A percentile compares a stretch with the other conserved stretches of the same genome.
phyloP scores from a whole-genome alignment of 2,329 filamentous ascomycete genomes.

The Trichoderma atrobrunneum region DNA sequence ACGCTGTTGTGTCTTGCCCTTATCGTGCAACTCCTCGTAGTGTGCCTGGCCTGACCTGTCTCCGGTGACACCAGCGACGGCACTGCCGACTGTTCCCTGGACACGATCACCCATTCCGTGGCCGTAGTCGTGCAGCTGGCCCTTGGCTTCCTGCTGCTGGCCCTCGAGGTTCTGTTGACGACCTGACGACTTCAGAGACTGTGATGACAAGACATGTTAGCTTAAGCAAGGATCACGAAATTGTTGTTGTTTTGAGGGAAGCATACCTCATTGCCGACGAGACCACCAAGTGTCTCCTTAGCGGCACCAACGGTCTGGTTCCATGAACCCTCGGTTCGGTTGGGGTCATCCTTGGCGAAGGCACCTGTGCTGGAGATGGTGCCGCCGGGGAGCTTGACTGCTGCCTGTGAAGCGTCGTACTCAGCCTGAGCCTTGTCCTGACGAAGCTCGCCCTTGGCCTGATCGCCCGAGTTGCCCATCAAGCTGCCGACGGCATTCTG shows the following conservation, averaged over 20 bases:
- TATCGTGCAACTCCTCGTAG: slow-evolving; percentile 69
- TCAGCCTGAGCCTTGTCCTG: slow-evolving; percentile 64
- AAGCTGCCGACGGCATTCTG: slow-evolving; percentile 70
- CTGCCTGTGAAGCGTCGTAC: slow-evolving; percentile 71
- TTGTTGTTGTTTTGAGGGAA: background rate
- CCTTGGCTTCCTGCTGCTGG: slow-evolving; percentile 76
- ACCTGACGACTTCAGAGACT: slow-evolving; percentile 70
- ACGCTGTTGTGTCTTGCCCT: slow-evolving; percentile 79
- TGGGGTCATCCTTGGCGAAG: slow-evolving; percentile 66
- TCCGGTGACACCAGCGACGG: slow-evolving; percentile 70
- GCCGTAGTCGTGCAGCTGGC: slow-evolving; percentile 70
- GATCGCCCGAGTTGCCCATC: slow-evolving; percentile 68
- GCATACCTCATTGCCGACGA: slow-evolving; percentile 68
- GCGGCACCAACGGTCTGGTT: slow-evolving; percentile 86
- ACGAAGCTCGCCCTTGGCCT: slow-evolving; percentile 62
- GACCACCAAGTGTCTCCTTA: slow-evolving; percentile 76
- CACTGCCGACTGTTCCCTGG: slow-evolving; percentile 67
- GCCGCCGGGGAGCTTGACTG: slow-evolving; percentile 70
- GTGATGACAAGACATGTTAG: slow-evolving; percentile 8
- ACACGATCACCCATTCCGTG: slow-evolving; percentile 67
- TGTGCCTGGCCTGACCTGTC: slow-evolving; percentile 62
- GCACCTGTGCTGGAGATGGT: slow-evolving; percentile 68
- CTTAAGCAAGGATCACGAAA: background rate
- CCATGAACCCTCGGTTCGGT: slow-evolving; percentile 71
- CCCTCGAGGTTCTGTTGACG: slow-evolving; percentile 76